A percentile compares a stretch with the other conserved stretches of the same genome.
Conservation (phyloP, 768 basidiomycete species). For the Tricholoma matsutake region DNA sequence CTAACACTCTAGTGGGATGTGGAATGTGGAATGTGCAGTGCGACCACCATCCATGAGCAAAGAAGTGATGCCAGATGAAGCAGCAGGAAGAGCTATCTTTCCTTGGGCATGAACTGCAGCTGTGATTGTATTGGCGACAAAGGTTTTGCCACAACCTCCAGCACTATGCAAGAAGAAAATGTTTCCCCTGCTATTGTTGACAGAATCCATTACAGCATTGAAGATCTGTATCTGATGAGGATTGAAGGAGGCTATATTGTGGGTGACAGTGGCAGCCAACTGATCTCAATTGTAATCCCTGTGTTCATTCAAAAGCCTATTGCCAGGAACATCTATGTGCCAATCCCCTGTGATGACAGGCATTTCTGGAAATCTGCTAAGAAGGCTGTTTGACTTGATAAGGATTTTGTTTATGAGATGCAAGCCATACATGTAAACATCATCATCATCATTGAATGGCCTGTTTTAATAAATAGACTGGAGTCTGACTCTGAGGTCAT, state of each 20-base stretch:
- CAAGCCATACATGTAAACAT: too few relatives aligned
- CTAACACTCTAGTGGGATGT: too few relatives aligned
- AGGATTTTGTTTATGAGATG: background rate
- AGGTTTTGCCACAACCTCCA: conserved; percentile 39
- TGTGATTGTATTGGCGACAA: conserved; percentile 28
- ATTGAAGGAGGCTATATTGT: conserved; percentile 18
- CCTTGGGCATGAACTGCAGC: conserved; percentile 17
- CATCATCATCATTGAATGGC: too few relatives aligned
- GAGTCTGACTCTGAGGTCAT: too few relatives aligned
- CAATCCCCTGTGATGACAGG: too few relatives aligned
- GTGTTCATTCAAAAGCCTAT: background rate
- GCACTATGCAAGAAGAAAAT: conserved; percentile 32
- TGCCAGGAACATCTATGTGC: background rate
- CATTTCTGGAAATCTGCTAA: too few relatives aligned
- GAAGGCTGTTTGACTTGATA: background rate
- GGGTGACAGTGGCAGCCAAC: background rate
- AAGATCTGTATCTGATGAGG: conserved; percentile 18
- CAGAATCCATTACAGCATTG: conserved; percentile 20
- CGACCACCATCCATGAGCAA: conserved; percentile 39
- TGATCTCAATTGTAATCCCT: background rate
- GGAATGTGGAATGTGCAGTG: conserved; percentile 48
- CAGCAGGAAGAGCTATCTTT: conserved; percentile 37
- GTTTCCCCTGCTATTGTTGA: conserved; percentile 11
- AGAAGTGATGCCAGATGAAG: conserved; percentile 42
- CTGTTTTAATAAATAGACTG: too few relatives aligned